These are phyloP conservation scores for Helenozyma rhizophorensis DNA, from an alignment of 805 yeast genomes.

Conservation along the genomic window DNA sequence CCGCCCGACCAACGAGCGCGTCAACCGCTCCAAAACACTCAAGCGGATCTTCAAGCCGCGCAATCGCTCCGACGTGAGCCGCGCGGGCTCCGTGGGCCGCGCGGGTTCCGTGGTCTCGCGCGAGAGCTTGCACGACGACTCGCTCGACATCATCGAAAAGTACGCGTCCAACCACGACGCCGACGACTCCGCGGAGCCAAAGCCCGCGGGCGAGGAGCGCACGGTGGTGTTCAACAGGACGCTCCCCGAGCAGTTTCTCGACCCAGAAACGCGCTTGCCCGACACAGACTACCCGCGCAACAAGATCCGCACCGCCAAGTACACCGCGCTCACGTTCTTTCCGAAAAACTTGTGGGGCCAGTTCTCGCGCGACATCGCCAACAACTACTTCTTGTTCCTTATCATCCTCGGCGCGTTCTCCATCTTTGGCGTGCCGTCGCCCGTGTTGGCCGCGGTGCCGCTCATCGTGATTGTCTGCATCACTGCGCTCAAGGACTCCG, in stretches of 20 bases:
- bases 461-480: conserved; percentile 71
- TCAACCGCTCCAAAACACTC: conserved; percentile 58
- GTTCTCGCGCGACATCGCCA: conserved; percentile 53
- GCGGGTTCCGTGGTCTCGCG: too few species aligned
- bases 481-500: conserved; percentile 73
- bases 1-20: conserved; percentile 44
- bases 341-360: conserved; percentile 54
- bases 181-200: conserved; percentile 16
- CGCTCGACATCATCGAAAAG: conserved; percentile 4
- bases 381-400: conserved; percentile 51
- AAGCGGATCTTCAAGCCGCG: conserved; percentile 31
- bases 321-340: conserved; percentile 53
- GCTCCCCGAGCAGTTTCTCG: conserved; percentile 54
- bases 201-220: conserved; percentile 17
- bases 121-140: background rate
- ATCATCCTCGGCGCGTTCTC: conserved; percentile 47
- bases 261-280: conserved; percentile 29
- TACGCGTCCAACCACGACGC: conserved; percentile 19
- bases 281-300: conserved; percentile 44
- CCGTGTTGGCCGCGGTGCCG: conserved; percentile 77
- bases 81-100: background rate
- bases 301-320: conserved; percentile 60
- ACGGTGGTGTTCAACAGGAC: conserved; percentile 44
- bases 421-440: conserved; percentile 71
- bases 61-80: background rate